A percentile compares a stretch with the other conserved stretches of the same genome.
Evolutionary conservation across 192 early-diverging fungal species (phyloP).

Genomic region (Backusella parvicylindrica): DNA sequence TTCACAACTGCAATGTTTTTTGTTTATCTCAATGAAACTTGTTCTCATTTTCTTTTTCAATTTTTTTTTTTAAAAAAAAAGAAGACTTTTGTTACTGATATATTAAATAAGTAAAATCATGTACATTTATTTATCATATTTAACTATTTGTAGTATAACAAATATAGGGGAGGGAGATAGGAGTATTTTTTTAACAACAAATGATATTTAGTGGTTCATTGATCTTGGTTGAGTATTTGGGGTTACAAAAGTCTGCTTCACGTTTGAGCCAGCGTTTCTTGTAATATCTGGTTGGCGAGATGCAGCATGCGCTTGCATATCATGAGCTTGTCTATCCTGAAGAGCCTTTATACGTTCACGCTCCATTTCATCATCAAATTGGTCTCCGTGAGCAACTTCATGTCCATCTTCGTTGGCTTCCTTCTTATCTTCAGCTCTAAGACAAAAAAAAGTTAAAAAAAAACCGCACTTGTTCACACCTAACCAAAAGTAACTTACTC

Average conservation of each 20-base stretch:
- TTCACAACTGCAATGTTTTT: neutral
- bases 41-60: neutral
- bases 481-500: neutral
- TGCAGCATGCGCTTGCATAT: constrained; percentile 10
- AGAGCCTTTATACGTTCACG: neutral
- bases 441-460: neutral
- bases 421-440: neutral
- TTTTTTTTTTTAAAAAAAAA: no score
- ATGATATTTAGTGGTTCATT: constrained; percentile 6
- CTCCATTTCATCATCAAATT: neutral
- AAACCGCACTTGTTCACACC: neutral
- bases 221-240: neutral
- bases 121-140: neutral
- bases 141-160: neutral
- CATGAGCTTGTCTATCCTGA: constrained; percentile 5
- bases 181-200: neutral
- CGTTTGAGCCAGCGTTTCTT: constrained; percentile 7
- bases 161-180: neutral
- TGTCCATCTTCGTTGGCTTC: neutral
- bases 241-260: neutral
- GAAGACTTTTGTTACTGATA: neutral
- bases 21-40: neutral
- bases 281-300: constrained; percentile 9
- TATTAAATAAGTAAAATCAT: neutral
- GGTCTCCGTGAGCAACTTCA: neutral